Base-by-base conservation (phyloP, 108 stramenopile species). In the Cyclotella kingstonii region DNA sequence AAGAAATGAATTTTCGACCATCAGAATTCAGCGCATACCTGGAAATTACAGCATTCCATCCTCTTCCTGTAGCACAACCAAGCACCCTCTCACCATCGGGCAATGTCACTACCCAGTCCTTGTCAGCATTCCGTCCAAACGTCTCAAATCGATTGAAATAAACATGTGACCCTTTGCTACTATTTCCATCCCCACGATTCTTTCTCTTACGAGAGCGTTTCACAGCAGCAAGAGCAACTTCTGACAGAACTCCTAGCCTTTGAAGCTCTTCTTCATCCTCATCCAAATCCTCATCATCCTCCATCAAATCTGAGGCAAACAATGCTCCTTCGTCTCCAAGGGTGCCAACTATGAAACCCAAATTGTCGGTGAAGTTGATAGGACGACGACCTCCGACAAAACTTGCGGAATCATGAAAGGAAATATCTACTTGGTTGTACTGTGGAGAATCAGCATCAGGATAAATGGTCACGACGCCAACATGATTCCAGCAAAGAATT, bases 401-500 rank as follows among this genome's bases (percentile, higher is more conserved):
- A 43, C 73, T 73, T 6, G 79, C 86, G 12, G 84, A 77, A 28
- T 93, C 86, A 8, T 79, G 80, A 58, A 93, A 93, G 6, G 68
- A 43, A 43, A 93, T 82, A 44, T 86, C 85, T 21, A 93, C 58
- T 0, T 77, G 70, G 41, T 81, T 85, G 23, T 78, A 47, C 4
- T n/a, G n/a, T n/a, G 40, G 60, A 15, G 40, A 41, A n/a, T 80
- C 79, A 19, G 70, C 67, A 29, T 83, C 83, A 2, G 73, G 75
- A 9, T 81, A 57, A 18, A 76, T 31, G 3, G 88, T 76, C 15
- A 86, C 58, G n/a, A 81, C 57, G 12, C 88, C 91, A 36, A 88
- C 69, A 42, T 90, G 86, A 68, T 93, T 93, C 91, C 91, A 93
- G 62, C 87, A 89, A 15, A 93, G 46, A 57, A 89, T 86, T 11